Base-by-base conservation (phyloP, 2,329 filamentous ascomycete species). In the Rhynchosporium secalis region DNA sequence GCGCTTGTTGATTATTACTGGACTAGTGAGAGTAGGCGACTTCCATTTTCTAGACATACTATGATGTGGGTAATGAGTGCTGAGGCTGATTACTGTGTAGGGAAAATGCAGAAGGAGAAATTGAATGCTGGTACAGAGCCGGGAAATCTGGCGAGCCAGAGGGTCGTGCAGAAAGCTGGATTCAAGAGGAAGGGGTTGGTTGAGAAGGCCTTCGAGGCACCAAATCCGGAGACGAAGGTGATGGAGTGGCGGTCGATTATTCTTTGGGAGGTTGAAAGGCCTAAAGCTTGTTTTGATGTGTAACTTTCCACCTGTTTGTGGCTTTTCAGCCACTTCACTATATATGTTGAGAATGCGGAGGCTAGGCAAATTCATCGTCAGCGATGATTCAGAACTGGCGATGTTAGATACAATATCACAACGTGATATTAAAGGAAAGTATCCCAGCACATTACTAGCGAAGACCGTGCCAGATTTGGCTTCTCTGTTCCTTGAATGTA, bases 141-240 rank as follows among this genome's bases (percentile, higher is more conserved):
- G 1, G 40, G 48, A 10, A 67, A 67, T 43, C 13, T 51, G 43
- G 20, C 60, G 4, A 67, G 60, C 33, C 40, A 54, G 33, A 60
- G 55, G 20, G 64, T 67, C 2, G 31, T 66, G 9, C 60, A 61
- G 41, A 67, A 66, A 56, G 60, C 48, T 26, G 63, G 62, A 4
- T 65, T 66, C 41, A 52, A 4, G 20, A 63, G 45, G 15, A 56
- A 46, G 31, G 60, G 51, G 20, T 13, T 58, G 4, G 46, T 63
- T 15, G 43, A 57, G 8, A 48, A 56, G 13, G 57, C 36, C 20
- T 61, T 62, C 38, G 56, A 63, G 41, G 56, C 54, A 20, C 33
- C 31, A n/a, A 55, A 63, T 40, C 36, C 26, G 3, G 4, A 33
- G 13, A 63, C 56, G 9, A 56, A 58, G 26, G 56, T 45, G 56